Conservation (phyloP, 2,329 filamentous ascomycete genomes). For the Fusarium abutilonis region DNA sequence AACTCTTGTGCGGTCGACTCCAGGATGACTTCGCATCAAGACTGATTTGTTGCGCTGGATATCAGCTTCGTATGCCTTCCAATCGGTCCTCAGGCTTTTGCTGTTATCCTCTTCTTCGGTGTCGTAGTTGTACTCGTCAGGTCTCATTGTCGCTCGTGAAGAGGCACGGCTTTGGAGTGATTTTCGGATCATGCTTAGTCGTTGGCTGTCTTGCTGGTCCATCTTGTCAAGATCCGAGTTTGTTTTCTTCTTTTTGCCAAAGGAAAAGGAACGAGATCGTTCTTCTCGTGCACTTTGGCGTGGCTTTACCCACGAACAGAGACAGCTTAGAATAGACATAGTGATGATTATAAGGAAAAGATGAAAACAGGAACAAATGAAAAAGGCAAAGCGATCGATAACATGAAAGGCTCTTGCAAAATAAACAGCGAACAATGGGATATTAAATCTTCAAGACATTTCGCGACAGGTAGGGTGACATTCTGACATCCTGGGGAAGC, state of each 20-base stretch:
- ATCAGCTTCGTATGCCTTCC: constrained; percentile 55
- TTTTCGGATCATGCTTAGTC: constrained; percentile 56
- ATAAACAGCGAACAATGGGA: constrained; percentile 9
- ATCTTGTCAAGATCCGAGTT: constrained; percentile 23
- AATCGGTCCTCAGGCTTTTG: constrained; percentile 46
- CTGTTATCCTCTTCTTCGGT: constrained; percentile 35
- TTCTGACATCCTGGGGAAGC: constrained; percentile 20
- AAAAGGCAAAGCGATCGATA: neutral
- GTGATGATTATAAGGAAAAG: neutral
- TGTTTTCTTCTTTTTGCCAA: constrained; percentile 39
- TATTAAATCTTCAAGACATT: constrained; percentile 21
- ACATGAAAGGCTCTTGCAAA: constrained; percentile 1
- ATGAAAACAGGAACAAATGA: constrained; percentile 7
- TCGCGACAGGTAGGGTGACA: constrained; percentile 12
- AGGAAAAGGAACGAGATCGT: constrained; percentile 28
- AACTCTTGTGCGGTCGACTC: constrained; percentile 35
- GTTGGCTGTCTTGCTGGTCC: constrained; percentile 52
- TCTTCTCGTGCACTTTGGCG: constrained; percentile 30
- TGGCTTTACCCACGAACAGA: constrained; percentile 40
- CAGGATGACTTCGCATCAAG: constrained; percentile 46
- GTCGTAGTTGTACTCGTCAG: constrained; percentile 23
- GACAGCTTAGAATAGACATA: constrained; percentile 40
- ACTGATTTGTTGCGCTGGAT: constrained; percentile 45
- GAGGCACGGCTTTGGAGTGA: constrained; percentile 51
- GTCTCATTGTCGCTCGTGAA: constrained; percentile 27